Conservation (phyloP, 192 early-diverging fungal species). For the Phycomyces blakesleeanus region DNA sequence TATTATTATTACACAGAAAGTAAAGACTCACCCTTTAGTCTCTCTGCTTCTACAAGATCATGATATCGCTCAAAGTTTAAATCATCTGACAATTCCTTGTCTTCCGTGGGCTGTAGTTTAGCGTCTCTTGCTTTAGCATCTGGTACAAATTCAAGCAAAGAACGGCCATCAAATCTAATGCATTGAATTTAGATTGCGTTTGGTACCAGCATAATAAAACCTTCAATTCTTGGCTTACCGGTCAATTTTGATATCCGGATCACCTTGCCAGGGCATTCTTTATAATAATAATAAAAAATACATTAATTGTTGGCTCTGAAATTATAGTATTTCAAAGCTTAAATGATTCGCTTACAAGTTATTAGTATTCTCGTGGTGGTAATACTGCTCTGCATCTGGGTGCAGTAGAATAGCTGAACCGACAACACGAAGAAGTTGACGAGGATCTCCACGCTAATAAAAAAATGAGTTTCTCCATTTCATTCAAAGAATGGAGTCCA, state of each 20-base stretch:
- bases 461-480: neutral
- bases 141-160: constrained; percentile 46
- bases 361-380: constrained; percentile 49
- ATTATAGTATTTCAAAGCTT: no score
- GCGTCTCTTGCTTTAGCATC: constrained; percentile 3
- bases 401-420: constrained; percentile 38
- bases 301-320: no score
- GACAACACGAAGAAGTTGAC: constrained; percentile 33
- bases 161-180: constrained; percentile 47
- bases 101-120: constrained; percentile 21
- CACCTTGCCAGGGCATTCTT: constrained; percentile 49
- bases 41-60: constrained; percentile 47
- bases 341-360: constrained; percentile 43
- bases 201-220: no score
- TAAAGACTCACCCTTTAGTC: constrained; percentile 43
- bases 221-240: no score
- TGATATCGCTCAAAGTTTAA: constrained; percentile 52
- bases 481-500: neutral
- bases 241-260: constrained; percentile 46
- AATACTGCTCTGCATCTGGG: constrained; percentile 50
- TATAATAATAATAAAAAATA: no score
- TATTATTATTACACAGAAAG: no score
- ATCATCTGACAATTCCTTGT: constrained; percentile 43
- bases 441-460: constrained; percentile 42
- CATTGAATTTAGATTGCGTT: neutral